A percentile compares a stretch with the other conserved stretches of the same genome.
Conservation (phyloP, 495 filamentous ascomycete genomes). For the Aspergillus bertholletiae region DNA sequence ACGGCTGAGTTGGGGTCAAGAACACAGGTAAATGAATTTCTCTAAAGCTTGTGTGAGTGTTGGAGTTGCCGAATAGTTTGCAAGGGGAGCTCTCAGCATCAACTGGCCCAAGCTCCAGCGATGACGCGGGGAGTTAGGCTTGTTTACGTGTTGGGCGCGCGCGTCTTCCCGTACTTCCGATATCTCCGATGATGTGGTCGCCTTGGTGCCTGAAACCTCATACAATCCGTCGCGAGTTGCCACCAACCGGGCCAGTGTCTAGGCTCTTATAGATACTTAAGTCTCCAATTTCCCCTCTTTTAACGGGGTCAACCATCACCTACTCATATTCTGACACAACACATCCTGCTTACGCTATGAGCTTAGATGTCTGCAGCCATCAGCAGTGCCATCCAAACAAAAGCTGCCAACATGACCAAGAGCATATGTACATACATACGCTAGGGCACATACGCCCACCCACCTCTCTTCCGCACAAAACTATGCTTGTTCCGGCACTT, state of each 20-base stretch:
- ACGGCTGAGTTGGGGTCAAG: neutral
- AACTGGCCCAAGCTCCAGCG: slow-evolving; percentile 8
- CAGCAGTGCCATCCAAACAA: neutral
- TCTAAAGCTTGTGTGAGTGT: too few relatives aligned
- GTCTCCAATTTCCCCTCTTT: neutral
- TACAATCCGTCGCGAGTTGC: too few relatives aligned
- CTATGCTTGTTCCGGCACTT: neutral
- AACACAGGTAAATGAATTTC: too few relatives aligned
- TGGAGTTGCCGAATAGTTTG: neutral
- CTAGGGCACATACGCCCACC: neutral
- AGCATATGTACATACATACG: neutral
- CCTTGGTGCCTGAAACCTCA: slow-evolving; percentile 19
- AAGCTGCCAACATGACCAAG: neutral
- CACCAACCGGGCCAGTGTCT: too few relatives aligned
- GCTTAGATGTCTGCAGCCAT: neutral
- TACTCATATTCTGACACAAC: neutral
- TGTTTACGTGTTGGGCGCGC: slow-evolving; percentile 29
- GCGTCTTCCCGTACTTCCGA: slow-evolving; percentile 15
- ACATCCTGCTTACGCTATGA: neutral
- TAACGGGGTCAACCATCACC: too few relatives aligned
- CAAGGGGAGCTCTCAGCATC: neutral
- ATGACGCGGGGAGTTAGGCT: slow-evolving; percentile 14
- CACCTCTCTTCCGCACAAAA: neutral
- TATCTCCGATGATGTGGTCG: slow-evolving; percentile 15
- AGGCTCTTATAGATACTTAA: neutral